phyloP scores from a whole-genome alignment of 306 rosid genomes.

The Fagus sylvatica region DNA sequence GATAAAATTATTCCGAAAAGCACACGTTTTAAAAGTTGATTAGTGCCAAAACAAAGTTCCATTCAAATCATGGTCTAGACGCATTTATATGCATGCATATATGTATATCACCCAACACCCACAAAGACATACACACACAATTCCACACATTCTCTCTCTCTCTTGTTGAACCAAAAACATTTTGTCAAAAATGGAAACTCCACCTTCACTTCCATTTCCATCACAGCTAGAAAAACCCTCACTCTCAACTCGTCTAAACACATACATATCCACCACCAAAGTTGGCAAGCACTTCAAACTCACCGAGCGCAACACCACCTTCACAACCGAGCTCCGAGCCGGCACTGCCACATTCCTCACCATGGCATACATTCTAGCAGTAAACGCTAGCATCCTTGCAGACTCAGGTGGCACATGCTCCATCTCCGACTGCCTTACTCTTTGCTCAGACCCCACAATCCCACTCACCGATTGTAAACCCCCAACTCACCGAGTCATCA shows the following conservation, averaged over 20 bases:
- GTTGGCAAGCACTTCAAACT: conserved; percentile 80
- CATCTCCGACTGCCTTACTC: conserved; percentile 74
- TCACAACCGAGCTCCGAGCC: conserved; percentile 98
- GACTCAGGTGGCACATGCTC: conserved; percentile 96
- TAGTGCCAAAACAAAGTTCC: too few relatives aligned
- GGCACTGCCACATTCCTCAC: conserved; percentile 98
- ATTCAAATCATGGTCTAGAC: too few relatives aligned
- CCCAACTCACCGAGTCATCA: conserved; percentile 36
- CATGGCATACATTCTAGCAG: conserved; percentile 98
- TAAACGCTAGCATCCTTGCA: conserved; percentile 88
- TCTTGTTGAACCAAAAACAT: not conserved
- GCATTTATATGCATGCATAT: too few relatives aligned
- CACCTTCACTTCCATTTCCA: not conserved
- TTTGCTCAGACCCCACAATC: conserved; percentile 69
- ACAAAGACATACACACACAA: not conserved
- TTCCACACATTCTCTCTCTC: not conserved
- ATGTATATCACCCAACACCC: not conserved
- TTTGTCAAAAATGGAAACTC: not conserved
- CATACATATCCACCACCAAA: conserved; percentile 44
- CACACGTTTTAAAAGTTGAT: too few relatives aligned
- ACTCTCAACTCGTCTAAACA: conserved; percentile 42
- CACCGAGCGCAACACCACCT: conserved; percentile 68
- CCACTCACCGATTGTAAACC: conserved; percentile 49
- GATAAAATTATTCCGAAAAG: too few relatives aligned
- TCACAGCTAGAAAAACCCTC: not conserved